Evolutionary conservation across 1,284 basidiomycete species (phyloP).

Genomic region (Tetrapyrgos nigripes): DNA sequence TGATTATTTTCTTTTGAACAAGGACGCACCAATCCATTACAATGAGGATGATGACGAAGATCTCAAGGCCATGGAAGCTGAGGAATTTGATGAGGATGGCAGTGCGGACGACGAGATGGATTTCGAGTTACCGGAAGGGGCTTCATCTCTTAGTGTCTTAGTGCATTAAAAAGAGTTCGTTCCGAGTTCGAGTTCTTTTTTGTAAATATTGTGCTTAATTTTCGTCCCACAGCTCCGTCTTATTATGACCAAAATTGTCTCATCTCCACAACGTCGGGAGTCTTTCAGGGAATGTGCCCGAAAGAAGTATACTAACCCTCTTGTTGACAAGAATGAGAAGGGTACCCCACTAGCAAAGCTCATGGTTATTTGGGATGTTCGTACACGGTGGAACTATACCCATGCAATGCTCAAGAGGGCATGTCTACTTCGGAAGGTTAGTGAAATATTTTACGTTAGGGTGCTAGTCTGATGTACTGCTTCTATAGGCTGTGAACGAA

Average conservation of each 20-base stretch:
- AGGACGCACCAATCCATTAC: slow-evolving; percentile 35
- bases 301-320: slow-evolving; percentile 8
- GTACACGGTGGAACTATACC: slow-evolving; percentile 9
- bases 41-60: slow-evolving; percentile 29
- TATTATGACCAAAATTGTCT: slow-evolving; percentile 18
- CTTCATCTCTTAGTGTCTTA: not conserved
- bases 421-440: not conserved
- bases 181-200: no score
- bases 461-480: no score
- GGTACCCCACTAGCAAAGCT: not conserved
- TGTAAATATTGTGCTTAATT: not conserved
- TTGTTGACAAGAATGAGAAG: not conserved
- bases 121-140: no score
- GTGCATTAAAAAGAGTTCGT: slow-evolving; percentile 1
- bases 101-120: slow-evolving; percentile 13
- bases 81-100: slow-evolving; percentile 18
- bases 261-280: slow-evolving; percentile 17
- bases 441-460: not conserved
- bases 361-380: slow-evolving; percentile 3
- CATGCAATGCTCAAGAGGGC: slow-evolving; percentile 6
- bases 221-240: slow-evolving; percentile 15
- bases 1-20: slow-evolving; percentile 33
- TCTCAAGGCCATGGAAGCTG: slow-evolving; percentile 16
- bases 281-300: slow-evolving; percentile 10
- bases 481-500: slow-evolving; percentile 19